A percentile compares a stretch with the other conserved stretches of the same genome.
Conservation (phyloP, 2,329 filamentous ascomycete genomes). For the Sordariomycetes sp. region DNA sequence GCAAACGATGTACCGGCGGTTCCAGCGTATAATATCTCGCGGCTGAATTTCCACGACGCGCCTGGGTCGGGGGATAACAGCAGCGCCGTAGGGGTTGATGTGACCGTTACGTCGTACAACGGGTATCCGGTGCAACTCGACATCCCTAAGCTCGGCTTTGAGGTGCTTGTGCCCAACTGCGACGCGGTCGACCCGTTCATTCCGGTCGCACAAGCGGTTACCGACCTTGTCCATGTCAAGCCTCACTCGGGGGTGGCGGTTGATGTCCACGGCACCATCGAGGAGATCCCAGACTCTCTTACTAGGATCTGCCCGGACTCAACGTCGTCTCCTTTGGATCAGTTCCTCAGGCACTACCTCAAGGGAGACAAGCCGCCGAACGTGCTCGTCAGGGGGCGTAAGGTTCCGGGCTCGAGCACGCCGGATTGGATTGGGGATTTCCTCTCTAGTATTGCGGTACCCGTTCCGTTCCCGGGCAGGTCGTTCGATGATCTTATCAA, state of each 20-base stretch:
- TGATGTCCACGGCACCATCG: slow-evolving; percentile 61
- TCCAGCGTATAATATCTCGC: slow-evolving; percentile 73
- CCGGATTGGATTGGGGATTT: slow-evolving; percentile 78
- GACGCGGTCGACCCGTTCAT: slow-evolving; percentile 61
- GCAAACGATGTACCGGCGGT: slow-evolving; percentile 63
- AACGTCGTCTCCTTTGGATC: slow-evolving; percentile 72
- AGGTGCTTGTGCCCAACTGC: slow-evolving; percentile 79
- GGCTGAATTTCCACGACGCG: slow-evolving; percentile 69
- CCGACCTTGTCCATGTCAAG: slow-evolving; percentile 53
- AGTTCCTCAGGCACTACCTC: slow-evolving; percentile 71
- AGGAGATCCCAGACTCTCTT: slow-evolving; percentile 62
- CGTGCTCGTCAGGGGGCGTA: slow-evolving; percentile 73
- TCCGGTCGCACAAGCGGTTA: slow-evolving; percentile 65
- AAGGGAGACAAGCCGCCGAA: slow-evolving; percentile 61
- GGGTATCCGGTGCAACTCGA: slow-evolving; percentile 67
- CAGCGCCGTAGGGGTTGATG: slow-evolving; percentile 69
- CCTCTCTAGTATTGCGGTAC: slow-evolving; percentile 70
- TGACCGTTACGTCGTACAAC: slow-evolving; percentile 62
- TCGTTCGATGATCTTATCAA: slow-evolving; percentile 68
- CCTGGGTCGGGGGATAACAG: slow-evolving; percentile 32
- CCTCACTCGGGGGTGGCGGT: slow-evolving; percentile 59
- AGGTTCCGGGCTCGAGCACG: slow-evolving; percentile 52
- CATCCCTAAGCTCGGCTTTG: slow-evolving; percentile 72
- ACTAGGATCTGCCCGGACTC: slow-evolving; percentile 66
- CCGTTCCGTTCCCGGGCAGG: slow-evolving; percentile 72